Evolutionary conservation across 441 rosid genomes (phyloP), one percentile per base, ranked within the genome.

Genomic region (Capsella rubella): DNA sequence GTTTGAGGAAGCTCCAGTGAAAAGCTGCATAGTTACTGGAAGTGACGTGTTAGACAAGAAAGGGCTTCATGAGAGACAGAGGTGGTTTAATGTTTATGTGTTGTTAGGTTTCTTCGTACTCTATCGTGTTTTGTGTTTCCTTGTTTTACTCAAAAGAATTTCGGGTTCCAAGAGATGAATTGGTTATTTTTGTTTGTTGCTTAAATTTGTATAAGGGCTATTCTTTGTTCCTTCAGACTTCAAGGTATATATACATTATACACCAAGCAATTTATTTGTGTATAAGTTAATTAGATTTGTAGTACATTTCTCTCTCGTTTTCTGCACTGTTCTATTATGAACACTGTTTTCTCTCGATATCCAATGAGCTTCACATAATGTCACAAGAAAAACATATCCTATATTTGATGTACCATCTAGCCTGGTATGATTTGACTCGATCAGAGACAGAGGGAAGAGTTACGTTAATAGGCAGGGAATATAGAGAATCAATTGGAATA

Each of bases 81-180:
- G 82, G 64, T 93, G 97, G 98, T 80, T 75, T 7, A 89, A 91
- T 62, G 72, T 91, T 60, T 91, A 87, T 51, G 66, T 91, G 68
- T 77, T 93, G 85, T 45, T 91, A 55, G 98, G 91, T 15, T 91
- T 93, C 82, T 93, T 93, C 54, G 79, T 91, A 47, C 76, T 93
- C 37, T 93, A 93, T 72, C 94, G 98, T 37, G 15, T 89, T 32
- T 84, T 91, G 71, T 93, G 96, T 76, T 83, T 88, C 76, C 54
- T 93, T 45, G 88, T 84, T 37, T 65, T 93, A 77, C 81, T 90
- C 74, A 83, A 87, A 75, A 82, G 97, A 76, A 84, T 93, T 80
- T 91, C 98, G 34, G 78, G 84, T 72, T 85, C 88, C 27, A 91
- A 83, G 78, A 85, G 81, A 61, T 93, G 69, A 82, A 45, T 6